Percentiles rank a stretch among this genome's conserved stretches.
Evolutionary conservation across 768 basidiomycete genomes (phyloP).

Genomic region (Amanita polypyramis): DNA sequence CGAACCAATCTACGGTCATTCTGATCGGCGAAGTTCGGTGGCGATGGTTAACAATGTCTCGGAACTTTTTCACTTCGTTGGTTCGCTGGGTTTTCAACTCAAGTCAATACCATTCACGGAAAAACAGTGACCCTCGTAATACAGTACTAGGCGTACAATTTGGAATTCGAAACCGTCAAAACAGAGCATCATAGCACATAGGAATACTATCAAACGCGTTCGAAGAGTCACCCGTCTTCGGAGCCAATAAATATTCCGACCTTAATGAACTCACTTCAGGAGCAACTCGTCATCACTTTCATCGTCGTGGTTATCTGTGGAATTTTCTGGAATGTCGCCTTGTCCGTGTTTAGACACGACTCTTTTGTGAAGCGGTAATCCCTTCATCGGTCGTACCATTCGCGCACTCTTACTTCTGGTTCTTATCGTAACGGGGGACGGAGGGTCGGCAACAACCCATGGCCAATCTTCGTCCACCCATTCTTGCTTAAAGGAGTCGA

Average conservation of each 20-base stretch:
- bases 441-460: slow-evolving; percentile 5
- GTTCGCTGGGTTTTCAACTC: not conserved
- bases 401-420: not conserved
- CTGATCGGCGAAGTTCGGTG: not conserved
- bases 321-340: not conserved
- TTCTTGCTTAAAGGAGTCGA: slow-evolving; percentile 18
- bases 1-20: not conserved
- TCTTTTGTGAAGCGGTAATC: slow-evolving; percentile 9
- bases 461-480: slow-evolving; percentile 21
- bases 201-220: slow-evolving; percentile 2
- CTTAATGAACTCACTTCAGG: slow-evolving; percentile 7
- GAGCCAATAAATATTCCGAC: not conserved
- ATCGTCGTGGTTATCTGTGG: slow-evolving; percentile 8
- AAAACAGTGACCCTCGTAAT: not conserved
- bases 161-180: not conserved
- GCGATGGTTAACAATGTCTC: not conserved
- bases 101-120: not conserved
- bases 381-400: slow-evolving; percentile 9
- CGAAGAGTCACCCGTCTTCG: not conserved
- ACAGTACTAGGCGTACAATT: not conserved
- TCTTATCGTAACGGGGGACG: not conserved
- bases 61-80: not conserved
- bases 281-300: slow-evolving; percentile 18
- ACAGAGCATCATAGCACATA: not conserved
- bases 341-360: not conserved